Conservation (phyloP, 148 eudicot genomes). For the Rhododendron henanense region DNA sequence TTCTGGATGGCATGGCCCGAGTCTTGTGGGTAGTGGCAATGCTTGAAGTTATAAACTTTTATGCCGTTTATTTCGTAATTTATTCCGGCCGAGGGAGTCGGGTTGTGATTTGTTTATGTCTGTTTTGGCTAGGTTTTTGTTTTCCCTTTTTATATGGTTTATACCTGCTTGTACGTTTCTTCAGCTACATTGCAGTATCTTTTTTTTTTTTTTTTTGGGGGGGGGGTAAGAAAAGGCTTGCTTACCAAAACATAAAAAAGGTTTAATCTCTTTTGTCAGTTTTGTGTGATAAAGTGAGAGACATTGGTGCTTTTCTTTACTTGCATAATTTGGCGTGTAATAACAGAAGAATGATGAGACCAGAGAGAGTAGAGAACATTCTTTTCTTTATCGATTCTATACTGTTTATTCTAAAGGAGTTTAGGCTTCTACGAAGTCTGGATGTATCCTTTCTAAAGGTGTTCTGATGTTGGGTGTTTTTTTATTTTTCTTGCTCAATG, state of each 20-base stretch:
- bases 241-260: not conserved
- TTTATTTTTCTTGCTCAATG: not conserved
- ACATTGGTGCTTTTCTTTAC: not conserved
- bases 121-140: not conserved
- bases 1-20: not conserved
- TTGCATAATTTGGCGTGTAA: not conserved
- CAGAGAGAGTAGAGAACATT: not conserved
- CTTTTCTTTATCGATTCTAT: not conserved
- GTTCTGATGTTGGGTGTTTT: not conserved
- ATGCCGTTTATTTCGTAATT: not conserved
- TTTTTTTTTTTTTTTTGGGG: not conserved
- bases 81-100: not conserved
- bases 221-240: not conserved
- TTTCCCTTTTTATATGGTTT: not conserved
- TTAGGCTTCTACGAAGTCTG: not conserved
- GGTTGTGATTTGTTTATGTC: not conserved
- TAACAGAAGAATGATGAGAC: not conserved
- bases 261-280: not conserved
- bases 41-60: not conserved
- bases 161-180: not conserved
- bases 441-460: not conserved
- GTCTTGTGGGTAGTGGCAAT: not conserved
- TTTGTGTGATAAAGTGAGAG: not conserved
- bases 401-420: not conserved
- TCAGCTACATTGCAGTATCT: not conserved